Evolutionary conservation across 2,329 filamentous ascomycete genomes (phyloP).

Genomic region (Hypoxylon sp.): DNA sequence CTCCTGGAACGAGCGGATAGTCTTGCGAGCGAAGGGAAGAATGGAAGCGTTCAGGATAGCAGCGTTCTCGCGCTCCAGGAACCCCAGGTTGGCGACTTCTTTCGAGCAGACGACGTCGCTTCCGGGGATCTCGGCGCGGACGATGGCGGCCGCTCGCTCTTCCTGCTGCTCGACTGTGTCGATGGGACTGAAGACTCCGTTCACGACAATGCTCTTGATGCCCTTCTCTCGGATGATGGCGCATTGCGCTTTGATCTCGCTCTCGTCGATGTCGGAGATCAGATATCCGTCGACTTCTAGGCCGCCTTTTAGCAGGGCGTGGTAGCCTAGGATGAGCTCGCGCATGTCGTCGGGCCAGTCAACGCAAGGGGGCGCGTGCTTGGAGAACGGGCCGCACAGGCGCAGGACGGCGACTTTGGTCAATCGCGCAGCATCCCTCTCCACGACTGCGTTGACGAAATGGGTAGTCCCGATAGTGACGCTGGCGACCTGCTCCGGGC

Average conservation of each 20-base stretch:
- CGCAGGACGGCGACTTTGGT: conserved; percentile 62
- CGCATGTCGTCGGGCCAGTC: conserved; percentile 63
- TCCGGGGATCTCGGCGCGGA: conserved; percentile 51
- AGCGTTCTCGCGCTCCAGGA: conserved; percentile 71
- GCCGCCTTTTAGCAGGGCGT: conserved; percentile 58
- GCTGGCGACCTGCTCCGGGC: conserved; percentile 52
- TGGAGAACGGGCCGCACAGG: conserved; percentile 62
- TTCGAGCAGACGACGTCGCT: conserved; percentile 60
- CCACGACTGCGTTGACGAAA: conserved; percentile 67
- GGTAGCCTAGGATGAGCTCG: conserved; percentile 55
- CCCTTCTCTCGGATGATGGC: conserved; percentile 51
- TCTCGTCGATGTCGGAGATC: conserved; percentile 56
- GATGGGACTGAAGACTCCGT: conserved; percentile 62
- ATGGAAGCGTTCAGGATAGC: conserved; percentile 71
- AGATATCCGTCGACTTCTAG: conserved; percentile 60
- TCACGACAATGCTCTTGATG: conserved; percentile 58
- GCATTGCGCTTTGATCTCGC: conserved; percentile 52
- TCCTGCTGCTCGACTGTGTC: conserved; percentile 59
- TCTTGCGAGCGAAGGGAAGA: conserved; percentile 63
- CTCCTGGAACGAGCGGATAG: conserved; percentile 63
- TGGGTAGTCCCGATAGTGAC: conserved; percentile 65
- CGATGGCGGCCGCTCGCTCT: conserved; percentile 55
- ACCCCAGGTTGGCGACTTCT: conserved; percentile 62
- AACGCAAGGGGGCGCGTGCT: conserved; percentile 58
- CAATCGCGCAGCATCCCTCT: conserved; percentile 59